Evolutionary conservation across 164 flowering plant genomes (phyloP).

Genomic region (Aristolochia californica): DNA sequence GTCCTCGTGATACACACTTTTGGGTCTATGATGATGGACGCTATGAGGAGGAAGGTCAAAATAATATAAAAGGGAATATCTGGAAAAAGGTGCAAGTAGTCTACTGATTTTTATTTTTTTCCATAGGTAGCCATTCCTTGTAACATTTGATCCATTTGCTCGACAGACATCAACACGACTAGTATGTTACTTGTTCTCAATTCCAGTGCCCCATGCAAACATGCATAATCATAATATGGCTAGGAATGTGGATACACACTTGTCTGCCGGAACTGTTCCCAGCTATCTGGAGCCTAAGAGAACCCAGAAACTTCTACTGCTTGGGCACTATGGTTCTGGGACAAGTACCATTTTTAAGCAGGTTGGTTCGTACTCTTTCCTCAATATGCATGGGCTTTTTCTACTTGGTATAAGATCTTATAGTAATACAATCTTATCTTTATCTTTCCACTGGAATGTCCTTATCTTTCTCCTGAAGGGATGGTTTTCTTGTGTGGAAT

Average conservation of each 20-base stretch:
- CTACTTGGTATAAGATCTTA: background rate
- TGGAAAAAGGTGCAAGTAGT: conserved; percentile 73
- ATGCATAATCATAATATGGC: conserved; percentile 36
- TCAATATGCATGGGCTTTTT: background rate
- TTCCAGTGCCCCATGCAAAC: conserved; percentile 71
- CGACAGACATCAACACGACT: conserved; percentile 70
- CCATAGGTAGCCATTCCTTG: background rate
- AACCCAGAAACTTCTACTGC: conserved; percentile 69
- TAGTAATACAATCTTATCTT: too few relatives aligned
- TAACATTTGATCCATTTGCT: conserved; percentile 11
- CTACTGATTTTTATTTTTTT: background rate
- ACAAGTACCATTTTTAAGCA: conserved; percentile 93
- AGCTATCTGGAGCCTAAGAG: conserved; percentile 56
- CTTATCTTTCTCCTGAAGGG: too few relatives aligned
- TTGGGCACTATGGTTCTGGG: conserved; percentile 78
- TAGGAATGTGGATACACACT: conserved; percentile 50
- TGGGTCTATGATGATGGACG: conserved; percentile 99
- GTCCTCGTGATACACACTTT: conserved; percentile 96
- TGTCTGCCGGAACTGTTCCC: conserved; percentile 43
- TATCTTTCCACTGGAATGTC: too few relatives aligned
- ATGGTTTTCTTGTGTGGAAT: background rate
- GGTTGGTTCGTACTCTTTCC: conserved; percentile 26
- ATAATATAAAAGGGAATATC: conserved; percentile 86
- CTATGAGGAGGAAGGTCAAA: conserved; percentile 98
- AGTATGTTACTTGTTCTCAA: conserved; percentile 55